Conservation (phyloP, 2,329 filamentous ascomycete genomes). For the Diplodia corticola region DNA sequence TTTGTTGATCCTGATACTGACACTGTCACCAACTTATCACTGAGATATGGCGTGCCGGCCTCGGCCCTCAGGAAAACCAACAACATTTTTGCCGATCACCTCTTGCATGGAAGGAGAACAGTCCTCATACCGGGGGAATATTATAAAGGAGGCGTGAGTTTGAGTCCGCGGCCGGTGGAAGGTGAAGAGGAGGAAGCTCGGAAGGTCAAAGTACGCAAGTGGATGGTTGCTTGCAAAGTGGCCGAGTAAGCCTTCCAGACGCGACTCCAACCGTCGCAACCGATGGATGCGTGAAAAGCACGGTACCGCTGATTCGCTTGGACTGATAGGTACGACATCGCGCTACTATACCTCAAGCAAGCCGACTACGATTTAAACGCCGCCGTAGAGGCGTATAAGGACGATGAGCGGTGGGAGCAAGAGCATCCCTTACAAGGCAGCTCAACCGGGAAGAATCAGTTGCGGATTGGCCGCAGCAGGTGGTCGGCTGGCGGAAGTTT, state of each 20-base stretch:
- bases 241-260: conserved; percentile 58
- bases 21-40: conserved; percentile 65
- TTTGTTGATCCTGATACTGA: conserved; percentile 72
- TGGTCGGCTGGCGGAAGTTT: conserved; percentile 39
- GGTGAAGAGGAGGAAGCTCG: conserved; percentile 72
- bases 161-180: conserved; percentile 70
- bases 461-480: conserved; percentile 33
- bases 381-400: conserved; percentile 65
- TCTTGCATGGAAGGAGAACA: conserved; percentile 68
- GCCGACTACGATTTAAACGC: conserved; percentile 64
- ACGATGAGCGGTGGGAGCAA: conserved; percentile 75
- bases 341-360: conserved; percentile 73
- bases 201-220: conserved; percentile 70
- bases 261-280: not conserved
- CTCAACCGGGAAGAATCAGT: conserved; percentile 46
- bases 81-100: conserved; percentile 68
- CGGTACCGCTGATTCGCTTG: not conserved
- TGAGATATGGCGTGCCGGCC: conserved; percentile 70
- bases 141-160: conserved; percentile 65
- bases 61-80: conserved; percentile 65
- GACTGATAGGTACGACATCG: conserved; percentile 63
- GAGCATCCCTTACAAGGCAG: conserved; percentile 60
- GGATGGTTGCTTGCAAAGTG: conserved; percentile 76
- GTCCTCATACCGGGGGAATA: conserved; percentile 70
- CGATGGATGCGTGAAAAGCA: not conserved